Evolutionary conservation across 192 early-diverging fungal species (phyloP), one percentile per base, ranked within the genome.

Genomic region (Dimargaris cristalligena): DNA sequence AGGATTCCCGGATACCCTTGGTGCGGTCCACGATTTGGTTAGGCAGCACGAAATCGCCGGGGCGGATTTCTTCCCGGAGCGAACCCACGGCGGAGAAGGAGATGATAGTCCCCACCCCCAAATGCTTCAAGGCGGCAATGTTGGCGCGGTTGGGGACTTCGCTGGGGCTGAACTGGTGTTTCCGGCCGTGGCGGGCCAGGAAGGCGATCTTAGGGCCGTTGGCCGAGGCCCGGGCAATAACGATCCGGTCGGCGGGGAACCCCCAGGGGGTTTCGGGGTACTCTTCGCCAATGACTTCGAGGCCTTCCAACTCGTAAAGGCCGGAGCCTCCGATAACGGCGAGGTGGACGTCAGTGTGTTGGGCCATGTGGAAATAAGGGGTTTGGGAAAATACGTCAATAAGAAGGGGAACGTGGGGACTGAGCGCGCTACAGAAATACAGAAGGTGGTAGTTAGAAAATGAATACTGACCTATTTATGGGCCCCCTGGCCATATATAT

Each of bases 31-130:
- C 87, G 71, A 99, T 76, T 69, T 99, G 96, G 54, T 81, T 78
- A 28, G 91, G 87, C 47, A 99, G 67, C 55, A 95, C 88, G 79
- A 99, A 99, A 73, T 99, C 89, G 44, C 90, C 74, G 1, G 92
- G 93, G 28, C 72, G 74, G 67, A 99, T 92, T 60, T 96, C 93
- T 66, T 95, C 89, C 52, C 84, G 82, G 52, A 99, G 78, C 0
- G 90, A 92, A 3, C 94, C 96, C 51, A 99, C 96, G 22, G 94
- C 94, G 25, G 93, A 96, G 65, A 92, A 97, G 41, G 92, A 94
- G 45, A 99, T 65, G 55, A 99, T 92, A 33, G 78, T 88, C 67
- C 91, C 77, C 25, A 90, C 90, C 62, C 96, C 94, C 20, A 99
- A 61, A 25, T 82, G 80, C 78, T 97, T 99, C 45, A 99, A 75